Conservation (phyloP, 2,329 filamentous ascomycete genomes). For the Fusarium piperis region DNA sequence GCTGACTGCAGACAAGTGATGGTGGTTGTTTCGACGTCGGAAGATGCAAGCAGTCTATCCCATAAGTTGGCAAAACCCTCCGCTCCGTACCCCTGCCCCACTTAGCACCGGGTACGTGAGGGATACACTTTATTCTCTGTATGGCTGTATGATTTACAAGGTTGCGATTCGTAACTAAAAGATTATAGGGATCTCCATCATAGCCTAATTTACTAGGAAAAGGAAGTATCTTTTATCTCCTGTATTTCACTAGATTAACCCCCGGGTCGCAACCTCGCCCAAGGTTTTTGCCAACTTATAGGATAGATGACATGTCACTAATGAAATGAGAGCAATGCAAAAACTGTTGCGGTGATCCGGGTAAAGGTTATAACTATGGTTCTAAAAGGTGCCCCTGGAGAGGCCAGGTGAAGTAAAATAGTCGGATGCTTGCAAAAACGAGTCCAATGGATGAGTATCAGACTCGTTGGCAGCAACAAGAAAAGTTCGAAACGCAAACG, state of each 20-base stretch:
- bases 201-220: too few relatives aligned
- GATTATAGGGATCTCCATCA: too few relatives aligned
- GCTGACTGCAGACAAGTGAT: not conserved
- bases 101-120: too few relatives aligned
- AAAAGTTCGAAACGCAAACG: not conserved
- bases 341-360: not conserved
- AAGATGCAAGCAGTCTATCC: not conserved
- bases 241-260: too few relatives aligned
- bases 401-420: not conserved
- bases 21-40: not conserved
- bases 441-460: not conserved
- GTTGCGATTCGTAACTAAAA: too few relatives aligned
- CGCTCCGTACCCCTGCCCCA: too few relatives aligned
- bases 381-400: not conserved
- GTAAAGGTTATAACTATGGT: not conserved
- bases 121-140: too few relatives aligned
- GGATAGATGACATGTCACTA: not conserved
- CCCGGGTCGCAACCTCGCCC: too few relatives aligned
- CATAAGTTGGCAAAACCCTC: too few relatives aligned
- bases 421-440: not conserved
- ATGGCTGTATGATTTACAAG: too few relatives aligned
- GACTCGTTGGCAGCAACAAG: not conserved
- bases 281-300: too few relatives aligned
- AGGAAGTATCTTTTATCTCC: too few relatives aligned
- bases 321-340: not conserved